Conservation (phyloP, 805 yeast species). For the Alloascoidea hylecoeti region DNA sequence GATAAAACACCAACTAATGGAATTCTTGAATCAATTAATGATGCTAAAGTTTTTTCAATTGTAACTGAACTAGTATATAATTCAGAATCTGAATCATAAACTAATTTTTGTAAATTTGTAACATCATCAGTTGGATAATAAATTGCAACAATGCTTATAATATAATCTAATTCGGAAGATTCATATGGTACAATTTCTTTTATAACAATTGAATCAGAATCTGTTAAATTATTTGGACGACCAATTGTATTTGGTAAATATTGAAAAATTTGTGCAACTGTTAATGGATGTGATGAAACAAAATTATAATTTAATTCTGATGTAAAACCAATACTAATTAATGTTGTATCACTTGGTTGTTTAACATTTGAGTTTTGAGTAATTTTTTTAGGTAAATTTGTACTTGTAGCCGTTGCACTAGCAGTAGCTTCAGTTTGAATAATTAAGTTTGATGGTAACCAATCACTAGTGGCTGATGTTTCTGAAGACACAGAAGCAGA, state of each 20-base stretch:
- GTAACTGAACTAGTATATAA: constrained; percentile 47
- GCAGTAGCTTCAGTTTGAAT: constrained; percentile 17
- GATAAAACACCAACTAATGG: constrained; percentile 20
- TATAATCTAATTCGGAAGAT: constrained; percentile 38
- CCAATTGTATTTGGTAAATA: constrained; percentile 66
- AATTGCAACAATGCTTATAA: constrained; percentile 80
- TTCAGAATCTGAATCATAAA: constrained; percentile 36
- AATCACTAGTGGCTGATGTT: constrained; percentile 13
- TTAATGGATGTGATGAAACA: constrained; percentile 54
- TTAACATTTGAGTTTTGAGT: constrained; percentile 20
- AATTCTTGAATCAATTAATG: constrained; percentile 58
- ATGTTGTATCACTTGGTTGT: constrained; percentile 29
- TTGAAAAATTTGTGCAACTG: constrained; percentile 77
- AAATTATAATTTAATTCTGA: constrained; percentile 72
- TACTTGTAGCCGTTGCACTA: constrained; percentile 16
- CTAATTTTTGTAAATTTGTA: constrained; percentile 28
- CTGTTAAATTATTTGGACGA: constrained; percentile 37
- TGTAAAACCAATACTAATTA: constrained; percentile 69
- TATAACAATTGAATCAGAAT: constrained; percentile 35
- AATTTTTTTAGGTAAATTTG: constrained; percentile 5
- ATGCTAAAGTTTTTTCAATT: constrained; percentile 42
- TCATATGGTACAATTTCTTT: constrained; percentile 64
- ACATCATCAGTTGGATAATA: constrained; percentile 55
- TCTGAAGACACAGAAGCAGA: constrained; percentile 6
- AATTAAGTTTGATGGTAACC: constrained; percentile 31